Percentiles rank a stretch among this genome's conserved stretches.
These are phyloP conservation scores for Apiotrichum sp. DNA, from an alignment of 1,284 basidiomycete genomes.

Conservation along the genomic window DNA sequence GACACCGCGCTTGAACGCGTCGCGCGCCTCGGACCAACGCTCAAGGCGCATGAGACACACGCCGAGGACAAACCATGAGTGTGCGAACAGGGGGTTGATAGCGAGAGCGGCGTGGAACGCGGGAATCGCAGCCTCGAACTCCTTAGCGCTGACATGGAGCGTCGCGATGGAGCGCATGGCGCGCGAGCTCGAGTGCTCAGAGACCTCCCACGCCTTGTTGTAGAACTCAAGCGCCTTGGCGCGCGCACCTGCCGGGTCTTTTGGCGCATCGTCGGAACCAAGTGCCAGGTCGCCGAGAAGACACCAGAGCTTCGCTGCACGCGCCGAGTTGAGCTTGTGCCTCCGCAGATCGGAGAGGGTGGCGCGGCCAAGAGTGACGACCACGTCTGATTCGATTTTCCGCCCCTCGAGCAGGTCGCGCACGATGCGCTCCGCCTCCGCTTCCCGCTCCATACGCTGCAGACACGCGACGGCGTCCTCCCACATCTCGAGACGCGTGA, in stretches of 20 bases:
- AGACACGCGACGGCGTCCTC: constrained; percentile 86
- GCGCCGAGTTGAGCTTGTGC: constrained; percentile 57
- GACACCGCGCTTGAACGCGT: constrained; percentile 80
- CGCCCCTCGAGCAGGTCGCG: constrained; percentile 73
- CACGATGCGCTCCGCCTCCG: constrained; percentile 70
- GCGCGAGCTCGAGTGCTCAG: constrained; percentile 69
- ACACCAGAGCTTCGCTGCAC: constrained; percentile 93
- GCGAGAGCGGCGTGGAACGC: constrained; percentile 68
- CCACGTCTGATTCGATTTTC: constrained; percentile 70
- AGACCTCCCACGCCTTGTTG: constrained; percentile 75
- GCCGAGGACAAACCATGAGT: constrained; percentile 93
- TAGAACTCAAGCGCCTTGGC: constrained; percentile 65
- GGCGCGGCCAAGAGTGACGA: constrained; percentile 59
- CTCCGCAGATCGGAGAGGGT: constrained; percentile 49
- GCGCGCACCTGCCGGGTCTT: constrained; percentile 25
- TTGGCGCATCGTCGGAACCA: constrained; percentile 28
- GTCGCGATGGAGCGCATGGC: constrained; percentile 88
- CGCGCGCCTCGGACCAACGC: constrained; percentile 74
- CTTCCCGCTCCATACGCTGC: constrained; percentile 68
- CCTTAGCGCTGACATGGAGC: constrained; percentile 63
- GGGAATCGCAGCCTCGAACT: constrained; percentile 60
- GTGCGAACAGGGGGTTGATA: constrained; percentile 81
- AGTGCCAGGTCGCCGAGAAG: constrained; percentile 88
- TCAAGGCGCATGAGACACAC: constrained; percentile 77
- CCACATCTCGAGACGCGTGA: constrained; percentile 92